Conservation (phyloP, 768 basidiomycete genomes). For the Tulasnella sp. region DNA sequence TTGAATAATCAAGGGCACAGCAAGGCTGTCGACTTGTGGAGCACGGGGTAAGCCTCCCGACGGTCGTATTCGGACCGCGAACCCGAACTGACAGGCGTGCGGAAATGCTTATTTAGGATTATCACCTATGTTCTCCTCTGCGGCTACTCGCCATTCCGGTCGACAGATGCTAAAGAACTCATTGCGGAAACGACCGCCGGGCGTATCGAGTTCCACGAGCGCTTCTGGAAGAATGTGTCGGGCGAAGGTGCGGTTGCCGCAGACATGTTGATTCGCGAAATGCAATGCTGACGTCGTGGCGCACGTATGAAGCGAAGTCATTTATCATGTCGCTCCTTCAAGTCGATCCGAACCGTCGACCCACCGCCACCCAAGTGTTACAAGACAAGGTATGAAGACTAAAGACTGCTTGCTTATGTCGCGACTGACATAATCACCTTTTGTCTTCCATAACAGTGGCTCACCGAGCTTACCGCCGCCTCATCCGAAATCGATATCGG, state of each 20-base stretch:
- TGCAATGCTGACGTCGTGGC: neutral
- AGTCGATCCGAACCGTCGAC: slow-evolving; percentile 65
- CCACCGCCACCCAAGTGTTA: slow-evolving; percentile 69
- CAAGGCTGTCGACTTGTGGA: slow-evolving; percentile 92
- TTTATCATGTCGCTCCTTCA: slow-evolving; percentile 74
- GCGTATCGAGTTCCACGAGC: slow-evolving; percentile 85
- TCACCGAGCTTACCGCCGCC: slow-evolving; percentile 56
- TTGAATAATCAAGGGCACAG: slow-evolving; percentile 78
- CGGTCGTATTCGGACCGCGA: no score
- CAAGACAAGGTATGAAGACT: slow-evolving; percentile 52
- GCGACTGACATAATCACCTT: neutral
- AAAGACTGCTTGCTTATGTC: no score
- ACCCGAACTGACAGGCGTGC: neutral
- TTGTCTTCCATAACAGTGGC: slow-evolving; percentile 53
- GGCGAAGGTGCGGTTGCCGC: slow-evolving; percentile 52
- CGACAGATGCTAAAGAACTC: slow-evolving; percentile 70
- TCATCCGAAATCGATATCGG: slow-evolving; percentile 72
- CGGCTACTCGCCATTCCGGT: slow-evolving; percentile 92
- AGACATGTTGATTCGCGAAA: neutral
- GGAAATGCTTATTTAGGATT: slow-evolving; percentile 49
- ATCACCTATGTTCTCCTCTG: slow-evolving; percentile 94
- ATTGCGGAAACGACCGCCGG: slow-evolving; percentile 81
- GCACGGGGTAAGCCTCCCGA: slow-evolving; percentile 62
- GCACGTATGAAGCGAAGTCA: slow-evolving; percentile 58
- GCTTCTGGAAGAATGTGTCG: slow-evolving; percentile 92